phyloP scores from a whole-genome alignment of 352 stramenopile species.

The Globisporangium yorkense region DNA sequence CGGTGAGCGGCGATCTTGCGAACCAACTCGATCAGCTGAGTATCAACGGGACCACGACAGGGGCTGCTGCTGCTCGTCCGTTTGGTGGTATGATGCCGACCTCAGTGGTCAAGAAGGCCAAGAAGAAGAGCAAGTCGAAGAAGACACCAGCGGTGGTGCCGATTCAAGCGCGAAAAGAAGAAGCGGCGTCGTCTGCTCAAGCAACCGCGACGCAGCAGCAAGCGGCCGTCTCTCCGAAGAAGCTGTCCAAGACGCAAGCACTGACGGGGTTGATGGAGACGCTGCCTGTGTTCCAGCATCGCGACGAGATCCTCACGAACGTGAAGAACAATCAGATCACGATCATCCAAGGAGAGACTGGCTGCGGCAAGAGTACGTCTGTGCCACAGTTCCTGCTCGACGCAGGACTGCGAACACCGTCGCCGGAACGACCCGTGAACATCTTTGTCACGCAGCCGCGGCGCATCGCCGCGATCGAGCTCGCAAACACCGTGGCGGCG shows the following conservation, averaged over 20 bases:
- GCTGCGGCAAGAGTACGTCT: conserved; percentile 95
- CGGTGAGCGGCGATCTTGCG: neutral
- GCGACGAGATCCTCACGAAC: conserved; percentile 82
- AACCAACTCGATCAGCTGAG: neutral
- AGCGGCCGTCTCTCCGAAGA: neutral
- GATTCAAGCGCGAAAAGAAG: neutral
- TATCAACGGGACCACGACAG: neutral
- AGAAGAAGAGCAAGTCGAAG: conserved; percentile 1
- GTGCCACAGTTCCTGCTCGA: conserved; percentile 93
- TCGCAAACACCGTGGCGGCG: conserved; percentile 88
- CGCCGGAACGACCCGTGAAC: conserved; percentile 63
- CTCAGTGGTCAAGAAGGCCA: conserved; percentile 1
- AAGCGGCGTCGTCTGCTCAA: too few species aligned
- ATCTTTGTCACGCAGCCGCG: conserved; percentile 95
- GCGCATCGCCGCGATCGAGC: conserved; percentile 89
- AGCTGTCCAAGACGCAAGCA: conserved; percentile 10
- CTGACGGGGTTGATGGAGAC: conserved; percentile 51
- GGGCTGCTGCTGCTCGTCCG: neutral
- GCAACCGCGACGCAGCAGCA: neutral
- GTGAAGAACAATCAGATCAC: conserved; percentile 82
- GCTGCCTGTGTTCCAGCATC: conserved; percentile 85
- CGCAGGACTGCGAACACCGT: conserved; percentile 16
- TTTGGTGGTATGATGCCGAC: neutral
- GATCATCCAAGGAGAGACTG: conserved; percentile 92
- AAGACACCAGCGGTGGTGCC: neutral